Conservation (phyloP, 768 basidiomycete genomes). For the Fibroporia radiculosa region DNA sequence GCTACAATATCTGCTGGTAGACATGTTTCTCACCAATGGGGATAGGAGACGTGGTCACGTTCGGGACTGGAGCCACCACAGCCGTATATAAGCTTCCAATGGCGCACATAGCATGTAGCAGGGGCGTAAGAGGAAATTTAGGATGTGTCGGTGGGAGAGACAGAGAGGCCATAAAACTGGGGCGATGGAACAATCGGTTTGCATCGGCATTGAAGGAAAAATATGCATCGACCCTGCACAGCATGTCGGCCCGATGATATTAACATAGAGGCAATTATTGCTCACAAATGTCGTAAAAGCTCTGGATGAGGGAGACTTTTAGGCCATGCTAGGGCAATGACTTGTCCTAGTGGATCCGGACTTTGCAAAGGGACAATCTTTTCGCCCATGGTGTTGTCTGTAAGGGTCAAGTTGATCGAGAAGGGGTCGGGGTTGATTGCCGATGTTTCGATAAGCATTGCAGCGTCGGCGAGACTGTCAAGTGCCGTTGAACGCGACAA, state of each 20-base stretch:
- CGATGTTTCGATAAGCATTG: background rate
- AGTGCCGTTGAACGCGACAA: no score
- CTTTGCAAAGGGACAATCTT: background rate
- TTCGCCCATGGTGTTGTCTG: background rate
- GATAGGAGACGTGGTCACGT: slow-evolving; percentile 11
- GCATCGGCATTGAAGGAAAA: slow-evolving; percentile 74
- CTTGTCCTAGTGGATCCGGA: background rate
- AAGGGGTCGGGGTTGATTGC: background rate
- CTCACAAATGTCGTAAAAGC: slow-evolving; percentile 59
- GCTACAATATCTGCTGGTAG: background rate
- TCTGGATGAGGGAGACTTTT: slow-evolving; percentile 50
- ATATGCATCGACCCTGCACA: slow-evolving; percentile 64
- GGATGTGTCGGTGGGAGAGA: slow-evolving; percentile 58
- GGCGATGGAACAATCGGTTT: slow-evolving; percentile 57
- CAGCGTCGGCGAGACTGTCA: slow-evolving; percentile 1
- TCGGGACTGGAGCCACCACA: slow-evolving; percentile 50
- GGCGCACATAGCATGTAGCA: slow-evolving; percentile 83
- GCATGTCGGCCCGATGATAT: background rate
- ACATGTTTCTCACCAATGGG: slow-evolving; percentile 1
- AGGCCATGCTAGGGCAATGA: slow-evolving; percentile 38
- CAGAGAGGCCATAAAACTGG: slow-evolving; percentile 58
- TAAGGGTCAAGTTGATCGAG: background rate
- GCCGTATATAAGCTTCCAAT: slow-evolving; percentile 70
- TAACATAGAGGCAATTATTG: slow-evolving; percentile 4
- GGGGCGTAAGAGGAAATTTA: slow-evolving; percentile 60